Conservation (phyloP, 2,329 filamentous ascomycete species). For the Colletotrichum siamense region DNA sequence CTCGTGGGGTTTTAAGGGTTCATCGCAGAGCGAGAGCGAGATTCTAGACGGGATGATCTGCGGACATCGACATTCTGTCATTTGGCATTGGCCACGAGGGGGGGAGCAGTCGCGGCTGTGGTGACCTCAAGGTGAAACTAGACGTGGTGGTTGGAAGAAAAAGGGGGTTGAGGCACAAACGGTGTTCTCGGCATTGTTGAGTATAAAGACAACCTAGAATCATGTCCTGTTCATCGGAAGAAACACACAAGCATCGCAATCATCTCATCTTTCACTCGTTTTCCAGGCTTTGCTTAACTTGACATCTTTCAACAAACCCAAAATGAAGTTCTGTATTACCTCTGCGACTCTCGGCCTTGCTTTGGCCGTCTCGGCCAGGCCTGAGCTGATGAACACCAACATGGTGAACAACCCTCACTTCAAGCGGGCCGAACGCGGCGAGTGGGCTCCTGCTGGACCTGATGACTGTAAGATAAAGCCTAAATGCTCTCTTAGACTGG, state of each 20-base stretch:
- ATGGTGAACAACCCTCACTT: neutral
- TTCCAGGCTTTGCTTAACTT: neutral
- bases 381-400: neutral
- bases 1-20: neutral
- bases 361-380: neutral
- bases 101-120: neutral
- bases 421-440: neutral
- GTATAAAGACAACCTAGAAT: constrained; percentile 1
- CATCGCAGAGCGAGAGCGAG: neutral
- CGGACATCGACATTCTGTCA: neutral
- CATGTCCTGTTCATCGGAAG: neutral
- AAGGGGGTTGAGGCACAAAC: neutral
- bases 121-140: neutral
- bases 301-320: neutral
- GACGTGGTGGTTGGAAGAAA: neutral
- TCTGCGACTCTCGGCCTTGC: neutral
- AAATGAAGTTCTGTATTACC: neutral
- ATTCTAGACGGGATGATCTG: neutral
- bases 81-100: neutral
- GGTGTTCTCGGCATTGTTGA: neutral
- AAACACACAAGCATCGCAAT: neutral
- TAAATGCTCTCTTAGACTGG: rapidly evolving
- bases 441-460: neutral
- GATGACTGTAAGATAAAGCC: neutral
- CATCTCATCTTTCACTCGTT: neutral